A percentile compares a stretch with the other conserved stretches of the same genome.
Evolutionary conservation across 2,329 filamentous ascomycete genomes (phyloP).

Genomic region (Samsoniella hepiali): DNA sequence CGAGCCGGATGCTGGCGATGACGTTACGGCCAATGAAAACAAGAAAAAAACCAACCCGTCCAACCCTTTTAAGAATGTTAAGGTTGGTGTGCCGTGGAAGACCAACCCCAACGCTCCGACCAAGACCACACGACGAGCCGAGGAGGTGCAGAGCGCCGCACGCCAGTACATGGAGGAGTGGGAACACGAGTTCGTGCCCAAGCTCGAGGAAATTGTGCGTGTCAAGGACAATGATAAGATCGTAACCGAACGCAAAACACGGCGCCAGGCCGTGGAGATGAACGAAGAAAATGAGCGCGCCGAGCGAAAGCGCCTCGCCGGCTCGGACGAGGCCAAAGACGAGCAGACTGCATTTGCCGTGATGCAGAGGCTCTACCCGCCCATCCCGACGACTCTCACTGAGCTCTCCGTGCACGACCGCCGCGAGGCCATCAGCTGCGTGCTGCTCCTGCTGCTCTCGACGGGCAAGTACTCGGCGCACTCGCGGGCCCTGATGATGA

Average conservation of each 20-base stretch:
- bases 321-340: slow-evolving; percentile 32
- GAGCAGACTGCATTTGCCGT: slow-evolving; percentile 39
- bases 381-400: slow-evolving; percentile 51
- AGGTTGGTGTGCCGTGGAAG: slow-evolving; percentile 23
- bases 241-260: slow-evolving; percentile 44
- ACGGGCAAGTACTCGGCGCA: slow-evolving; percentile 72
- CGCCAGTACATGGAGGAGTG: slow-evolving; percentile 74
- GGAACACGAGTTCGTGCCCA: slow-evolving; percentile 65
- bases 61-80: slow-evolving; percentile 20
- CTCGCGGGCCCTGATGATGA: slow-evolving; percentile 65
- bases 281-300: slow-evolving; percentile 33
- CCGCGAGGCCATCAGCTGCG: slow-evolving; percentile 63
- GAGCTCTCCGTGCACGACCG: slow-evolving; percentile 57
- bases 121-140: slow-evolving; percentile 21
- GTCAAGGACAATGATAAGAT: slow-evolving; percentile 48
- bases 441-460: slow-evolving; percentile 68
- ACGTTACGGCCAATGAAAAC: not conserved
- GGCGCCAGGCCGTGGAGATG: slow-evolving; percentile 41
- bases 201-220: slow-evolving; percentile 65
- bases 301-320: slow-evolving; percentile 36
- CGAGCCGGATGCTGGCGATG: not conserved
- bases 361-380: slow-evolving; percentile 51
- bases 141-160: slow-evolving; percentile 48
- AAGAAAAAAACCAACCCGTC: not conserved
- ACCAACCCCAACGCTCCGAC: slow-evolving; percentile 7